These are phyloP conservation scores for Ophiosphaerella korrae DNA, from an alignment of 2,329 filamentous ascomycete species.

Conservation along the genomic window DNA sequence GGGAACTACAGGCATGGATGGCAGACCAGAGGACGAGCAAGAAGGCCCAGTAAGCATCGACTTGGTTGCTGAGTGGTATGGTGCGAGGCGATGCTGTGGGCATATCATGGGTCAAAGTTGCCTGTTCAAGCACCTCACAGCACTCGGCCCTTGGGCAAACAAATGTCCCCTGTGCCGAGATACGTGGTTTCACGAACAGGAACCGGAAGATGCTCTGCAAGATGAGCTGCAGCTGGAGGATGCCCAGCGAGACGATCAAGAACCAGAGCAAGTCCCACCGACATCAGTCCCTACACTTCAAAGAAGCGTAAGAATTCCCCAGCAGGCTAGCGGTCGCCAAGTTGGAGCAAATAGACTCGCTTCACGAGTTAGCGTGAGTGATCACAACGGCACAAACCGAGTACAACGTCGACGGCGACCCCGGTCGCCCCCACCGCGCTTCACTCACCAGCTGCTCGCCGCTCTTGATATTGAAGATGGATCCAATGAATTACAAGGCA, in stretches of 20 bases:
- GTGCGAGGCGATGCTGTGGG: constrained; percentile 4
- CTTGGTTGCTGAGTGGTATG: constrained; percentile 5
- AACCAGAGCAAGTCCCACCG: background rate
- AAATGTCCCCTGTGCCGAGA: constrained; percentile 14
- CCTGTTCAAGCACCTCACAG: constrained; percentile 6
- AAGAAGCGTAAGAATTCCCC: constrained; percentile 2
- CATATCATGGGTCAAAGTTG: constrained; percentile 10
- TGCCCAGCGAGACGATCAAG: background rate
- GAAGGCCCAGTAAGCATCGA: constrained; percentile 9
- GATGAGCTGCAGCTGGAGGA: too few species aligned
- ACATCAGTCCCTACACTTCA: background rate
- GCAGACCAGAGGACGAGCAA: background rate
- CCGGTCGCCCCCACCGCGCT: background rate
- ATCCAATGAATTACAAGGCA: constrained; percentile 1
- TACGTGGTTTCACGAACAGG: background rate
- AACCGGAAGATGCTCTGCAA: background rate
- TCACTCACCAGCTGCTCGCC: constrained; percentile 1
- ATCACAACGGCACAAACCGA: background rate
- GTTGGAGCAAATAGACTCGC: background rate
- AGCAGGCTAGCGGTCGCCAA: too few species aligned
- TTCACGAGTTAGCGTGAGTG: background rate
- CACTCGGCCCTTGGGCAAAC: constrained; percentile 7
- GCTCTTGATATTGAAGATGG: constrained; percentile 5
- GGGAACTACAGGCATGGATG: background rate
- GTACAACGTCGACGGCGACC: background rate